Conservation (phyloP, 2,329 filamentous ascomycete species). For the Neurospora crassa region DNA sequence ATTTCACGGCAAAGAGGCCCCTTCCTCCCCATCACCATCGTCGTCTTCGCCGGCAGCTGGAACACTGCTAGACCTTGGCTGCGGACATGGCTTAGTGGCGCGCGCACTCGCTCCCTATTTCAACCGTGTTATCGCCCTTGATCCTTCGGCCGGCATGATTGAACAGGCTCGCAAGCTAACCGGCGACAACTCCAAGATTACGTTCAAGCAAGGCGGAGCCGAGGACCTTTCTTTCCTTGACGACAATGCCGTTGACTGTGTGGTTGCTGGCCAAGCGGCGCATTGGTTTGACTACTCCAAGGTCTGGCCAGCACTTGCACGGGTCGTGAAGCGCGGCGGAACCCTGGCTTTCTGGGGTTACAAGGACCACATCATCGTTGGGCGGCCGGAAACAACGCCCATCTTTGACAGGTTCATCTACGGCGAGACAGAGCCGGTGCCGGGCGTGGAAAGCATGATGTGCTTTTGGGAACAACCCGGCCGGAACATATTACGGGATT, state of each 20-base stretch:
- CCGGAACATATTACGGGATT: slow-evolving; percentile 41
- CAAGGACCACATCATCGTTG: slow-evolving; percentile 51
- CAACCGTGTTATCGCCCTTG: slow-evolving; percentile 38
- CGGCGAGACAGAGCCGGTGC: slow-evolving; percentile 33
- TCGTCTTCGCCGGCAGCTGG: slow-evolving; percentile 22
- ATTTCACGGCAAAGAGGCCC: slow-evolving; percentile 32
- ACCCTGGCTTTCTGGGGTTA: slow-evolving; percentile 59
- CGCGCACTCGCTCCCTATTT: slow-evolving; percentile 46
- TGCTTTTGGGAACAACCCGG: slow-evolving; percentile 54
- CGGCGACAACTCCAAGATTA: slow-evolving; percentile 30
- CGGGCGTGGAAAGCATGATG: slow-evolving; percentile 40
- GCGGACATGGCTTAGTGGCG: slow-evolving; percentile 50
- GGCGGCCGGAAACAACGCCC: slow-evolving; percentile 38
- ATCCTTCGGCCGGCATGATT: slow-evolving; percentile 50
- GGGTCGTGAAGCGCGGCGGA: slow-evolving; percentile 44
- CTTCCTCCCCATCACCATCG: slow-evolving; percentile 6
- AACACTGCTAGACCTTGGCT: slow-evolving; percentile 49
- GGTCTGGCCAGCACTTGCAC: slow-evolving; percentile 45
- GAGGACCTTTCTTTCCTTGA: slow-evolving; percentile 44
- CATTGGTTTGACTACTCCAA: slow-evolving; percentile 56
- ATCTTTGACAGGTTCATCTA: slow-evolving; percentile 49
- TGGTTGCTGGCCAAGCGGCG: slow-evolving; percentile 45
- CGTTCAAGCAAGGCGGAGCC: slow-evolving; percentile 39
- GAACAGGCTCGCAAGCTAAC: slow-evolving; percentile 36
- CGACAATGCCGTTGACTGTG: slow-evolving; percentile 41